phyloP scores from a whole-genome alignment of 2,329 filamentous ascomycete genomes.

The Botrytis fragariae region DNA sequence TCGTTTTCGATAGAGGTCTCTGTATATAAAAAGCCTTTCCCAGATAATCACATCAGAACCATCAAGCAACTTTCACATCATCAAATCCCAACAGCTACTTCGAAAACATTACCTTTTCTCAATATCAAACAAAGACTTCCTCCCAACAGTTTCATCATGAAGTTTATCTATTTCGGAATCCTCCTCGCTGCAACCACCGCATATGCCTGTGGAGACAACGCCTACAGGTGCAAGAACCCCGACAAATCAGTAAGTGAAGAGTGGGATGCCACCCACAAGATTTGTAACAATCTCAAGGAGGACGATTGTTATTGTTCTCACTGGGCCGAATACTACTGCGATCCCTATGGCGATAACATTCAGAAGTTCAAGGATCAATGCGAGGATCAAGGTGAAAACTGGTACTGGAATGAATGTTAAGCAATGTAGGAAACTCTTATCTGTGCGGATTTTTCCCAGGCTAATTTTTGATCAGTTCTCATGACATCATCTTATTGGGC shows the following conservation, averaged over 20 bases:
- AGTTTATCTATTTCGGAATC: not conserved
- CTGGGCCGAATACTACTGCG: not conserved
- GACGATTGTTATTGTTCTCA: not conserved
- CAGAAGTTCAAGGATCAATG: not conserved
- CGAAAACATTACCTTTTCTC: not conserved
- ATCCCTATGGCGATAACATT: not conserved
- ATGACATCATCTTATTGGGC: too few relatives aligned
- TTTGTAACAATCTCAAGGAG: not conserved
- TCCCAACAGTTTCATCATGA: not conserved
- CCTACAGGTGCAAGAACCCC: not conserved
- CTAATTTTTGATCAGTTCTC: not conserved
- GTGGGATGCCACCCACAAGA: not conserved
- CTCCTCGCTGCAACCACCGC: not conserved
- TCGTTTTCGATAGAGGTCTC: not conserved
- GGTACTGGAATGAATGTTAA: slow-evolving; percentile 1
- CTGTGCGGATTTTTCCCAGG: not conserved
- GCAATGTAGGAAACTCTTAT: not conserved
- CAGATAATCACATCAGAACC: not conserved
- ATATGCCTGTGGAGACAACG: not conserved
- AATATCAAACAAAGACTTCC: not conserved
- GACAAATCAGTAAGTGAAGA: not conserved
- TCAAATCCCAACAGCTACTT: not conserved
- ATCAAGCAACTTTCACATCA: not conserved
- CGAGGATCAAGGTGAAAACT: not conserved
- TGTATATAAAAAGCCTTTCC: not conserved